A percentile compares a stretch with the other conserved stretches of the same genome.
Conservation (phyloP, 148 eudicot genomes). For the Agrostemma githago region DNA sequence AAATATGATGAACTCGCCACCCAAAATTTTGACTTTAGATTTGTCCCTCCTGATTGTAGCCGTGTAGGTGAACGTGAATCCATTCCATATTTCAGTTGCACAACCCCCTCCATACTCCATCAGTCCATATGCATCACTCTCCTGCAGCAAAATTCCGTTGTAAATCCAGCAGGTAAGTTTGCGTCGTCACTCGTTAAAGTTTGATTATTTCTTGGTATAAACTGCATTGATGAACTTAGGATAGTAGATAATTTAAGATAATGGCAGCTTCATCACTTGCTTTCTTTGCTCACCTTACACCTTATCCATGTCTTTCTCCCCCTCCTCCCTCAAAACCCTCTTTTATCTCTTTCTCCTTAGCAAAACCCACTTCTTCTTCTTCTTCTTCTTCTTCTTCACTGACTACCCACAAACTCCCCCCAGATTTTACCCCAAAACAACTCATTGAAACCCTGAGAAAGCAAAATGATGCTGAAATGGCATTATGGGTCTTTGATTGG, state of each 20-base stretch:
- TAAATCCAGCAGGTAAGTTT: not conserved
- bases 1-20: too few relatives aligned
- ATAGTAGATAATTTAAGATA: not conserved
- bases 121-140: not conserved
- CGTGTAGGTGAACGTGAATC: too few relatives aligned
- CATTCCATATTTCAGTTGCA: too few relatives aligned
- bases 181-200: not conserved
- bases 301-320: slow-evolving; percentile 20
- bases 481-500: slow-evolving; percentile 67
- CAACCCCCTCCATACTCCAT: not conserved
- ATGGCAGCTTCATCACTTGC: slow-evolving; percentile 28
- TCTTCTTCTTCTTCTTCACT: slow-evolving; percentile 33
- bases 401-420: slow-evolving; percentile 35
- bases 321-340: slow-evolving; percentile 16
- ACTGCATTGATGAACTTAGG: not conserved
- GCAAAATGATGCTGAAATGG: slow-evolving; percentile 58
- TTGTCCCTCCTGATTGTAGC: too few relatives aligned
- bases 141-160: not conserved
- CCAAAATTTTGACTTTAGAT: too few relatives aligned
- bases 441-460: slow-evolving; percentile 53
- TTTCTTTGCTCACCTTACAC: slow-evolving; percentile 19
- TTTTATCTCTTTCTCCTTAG: slow-evolving; percentile 16
- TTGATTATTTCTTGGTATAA: not conserved
- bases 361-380: slow-evolving; percentile 34
- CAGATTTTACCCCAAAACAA: slow-evolving; percentile 53